Conservation (phyloP, 148 eudicot species). For the Vaccinium vitisidaea region DNA sequence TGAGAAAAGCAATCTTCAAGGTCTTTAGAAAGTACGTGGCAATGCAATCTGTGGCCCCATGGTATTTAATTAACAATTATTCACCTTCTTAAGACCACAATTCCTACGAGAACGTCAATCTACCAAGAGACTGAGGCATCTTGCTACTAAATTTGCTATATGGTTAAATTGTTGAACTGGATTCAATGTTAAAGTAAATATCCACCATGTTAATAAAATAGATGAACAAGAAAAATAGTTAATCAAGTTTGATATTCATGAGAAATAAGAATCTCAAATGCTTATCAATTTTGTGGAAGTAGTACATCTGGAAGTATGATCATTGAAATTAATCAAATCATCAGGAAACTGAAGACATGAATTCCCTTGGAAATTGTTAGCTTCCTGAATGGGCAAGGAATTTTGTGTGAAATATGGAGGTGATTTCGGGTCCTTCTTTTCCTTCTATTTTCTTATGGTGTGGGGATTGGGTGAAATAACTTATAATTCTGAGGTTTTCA, state of each 20-base stretch:
- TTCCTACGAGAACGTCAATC: background rate
- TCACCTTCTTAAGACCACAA: background rate
- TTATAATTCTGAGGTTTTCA: background rate
- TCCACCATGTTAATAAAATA: background rate
- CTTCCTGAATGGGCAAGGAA: no score
- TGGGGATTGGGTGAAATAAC: background rate
- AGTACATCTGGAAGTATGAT: background rate
- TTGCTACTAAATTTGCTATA: background rate
- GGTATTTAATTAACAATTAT: background rate
- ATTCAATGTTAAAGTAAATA: background rate
- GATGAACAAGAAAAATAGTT: background rate
- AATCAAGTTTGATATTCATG: background rate
- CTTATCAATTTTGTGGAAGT: no score
- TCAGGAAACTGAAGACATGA: background rate
- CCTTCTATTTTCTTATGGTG: no score
- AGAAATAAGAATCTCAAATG: no score
- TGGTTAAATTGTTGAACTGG: background rate
- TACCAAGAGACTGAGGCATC: background rate
- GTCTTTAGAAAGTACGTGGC: background rate
- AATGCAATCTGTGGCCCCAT: background rate
- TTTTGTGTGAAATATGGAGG: background rate
- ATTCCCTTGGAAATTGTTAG: background rate
- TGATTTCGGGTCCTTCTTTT: background rate
- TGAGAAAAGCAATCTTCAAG: background rate
- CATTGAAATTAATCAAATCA: background rate